A percentile compares a stretch with the other conserved stretches of the same genome.
Evolutionary conservation across 1,284 basidiomycete genomes (phyloP).

Genomic region (Testicularia cyperi): DNA sequence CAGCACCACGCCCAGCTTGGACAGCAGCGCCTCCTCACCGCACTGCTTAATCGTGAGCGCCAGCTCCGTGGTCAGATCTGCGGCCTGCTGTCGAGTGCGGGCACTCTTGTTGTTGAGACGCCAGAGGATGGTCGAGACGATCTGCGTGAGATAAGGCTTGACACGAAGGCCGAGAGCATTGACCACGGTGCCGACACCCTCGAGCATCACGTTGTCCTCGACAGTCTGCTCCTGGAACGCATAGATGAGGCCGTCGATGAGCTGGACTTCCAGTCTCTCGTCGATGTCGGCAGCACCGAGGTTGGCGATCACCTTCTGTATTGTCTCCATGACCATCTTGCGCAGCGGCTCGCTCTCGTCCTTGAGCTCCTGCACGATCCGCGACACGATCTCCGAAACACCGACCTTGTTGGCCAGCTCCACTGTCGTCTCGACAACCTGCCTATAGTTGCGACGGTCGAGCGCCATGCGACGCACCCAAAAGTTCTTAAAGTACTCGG

Average conservation of each 20-base stretch:
- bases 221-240: constrained; percentile 99
- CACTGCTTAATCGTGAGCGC: constrained; percentile 98
- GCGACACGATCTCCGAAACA: constrained; percentile 89
- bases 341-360: constrained; percentile 80
- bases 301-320: constrained; percentile 89
- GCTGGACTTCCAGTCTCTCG: constrained; percentile 85
- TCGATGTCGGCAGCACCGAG: constrained; percentile 95
- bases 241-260: constrained; percentile 98
- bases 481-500: constrained; percentile 99
- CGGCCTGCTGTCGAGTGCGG: constrained; percentile 97
- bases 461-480: constrained; percentile 94
- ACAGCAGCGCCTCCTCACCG: constrained; percentile 90
- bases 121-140: constrained; percentile 99
- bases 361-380: constrained; percentile 94
- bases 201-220: constrained; percentile 98
- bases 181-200: constrained; percentile 95
- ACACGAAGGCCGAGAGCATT: constrained; percentile 95
- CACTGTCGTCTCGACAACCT: constrained; percentile 97
- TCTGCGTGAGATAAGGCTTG: constrained; percentile 97
- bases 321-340: constrained; percentile 99
- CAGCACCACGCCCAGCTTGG: constrained; percentile 92
- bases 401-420: constrained; percentile 96
- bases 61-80: constrained; percentile 89
- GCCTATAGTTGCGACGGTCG: constrained; percentile 90
- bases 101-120: constrained; percentile 98